Evolutionary conservation across 2,329 filamentous ascomycete genomes (phyloP).

Genomic region (Ceratocystis diversiconidia): DNA sequence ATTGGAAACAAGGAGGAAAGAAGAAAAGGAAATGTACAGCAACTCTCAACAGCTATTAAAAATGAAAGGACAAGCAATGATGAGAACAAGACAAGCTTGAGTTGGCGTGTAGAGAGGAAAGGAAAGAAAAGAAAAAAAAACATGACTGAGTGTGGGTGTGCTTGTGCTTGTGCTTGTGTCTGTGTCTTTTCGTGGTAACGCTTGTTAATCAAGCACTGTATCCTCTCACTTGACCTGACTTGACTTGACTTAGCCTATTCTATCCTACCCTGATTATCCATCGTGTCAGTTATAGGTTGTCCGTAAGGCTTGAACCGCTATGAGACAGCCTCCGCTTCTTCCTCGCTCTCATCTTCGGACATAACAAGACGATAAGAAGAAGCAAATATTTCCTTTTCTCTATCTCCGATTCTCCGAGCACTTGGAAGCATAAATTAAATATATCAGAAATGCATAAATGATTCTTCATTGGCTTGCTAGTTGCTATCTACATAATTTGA

Average conservation of each 20-base stretch:
- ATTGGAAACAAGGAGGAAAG: neutral
- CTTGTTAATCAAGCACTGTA: neutral
- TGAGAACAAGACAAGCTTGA: neutral
- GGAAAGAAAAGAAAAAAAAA: neutral
- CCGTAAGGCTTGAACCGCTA: neutral
- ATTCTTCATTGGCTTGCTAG: neutral
- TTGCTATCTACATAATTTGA: no score
- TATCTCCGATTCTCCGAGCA: constrained; percentile 1
- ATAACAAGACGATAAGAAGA: neutral
- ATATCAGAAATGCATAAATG: neutral
- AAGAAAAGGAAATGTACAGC: neutral
- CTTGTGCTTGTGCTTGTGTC: no score
- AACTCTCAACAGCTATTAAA: neutral
- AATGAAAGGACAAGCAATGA: neutral
- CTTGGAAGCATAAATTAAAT: neutral
- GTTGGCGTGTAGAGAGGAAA: neutral
- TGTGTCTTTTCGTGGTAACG: neutral
- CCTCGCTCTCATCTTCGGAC: neutral
- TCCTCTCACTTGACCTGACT: no score
- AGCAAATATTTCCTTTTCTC: neutral
- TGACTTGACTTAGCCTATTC: no score
- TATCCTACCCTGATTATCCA: neutral
- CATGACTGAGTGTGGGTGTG: neutral
- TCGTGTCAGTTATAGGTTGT: neutral
- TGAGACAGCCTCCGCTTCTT: neutral